Conservation (phyloP, 176 grass and related monocot genomes). For the Elymus sibiricus region DNA sequence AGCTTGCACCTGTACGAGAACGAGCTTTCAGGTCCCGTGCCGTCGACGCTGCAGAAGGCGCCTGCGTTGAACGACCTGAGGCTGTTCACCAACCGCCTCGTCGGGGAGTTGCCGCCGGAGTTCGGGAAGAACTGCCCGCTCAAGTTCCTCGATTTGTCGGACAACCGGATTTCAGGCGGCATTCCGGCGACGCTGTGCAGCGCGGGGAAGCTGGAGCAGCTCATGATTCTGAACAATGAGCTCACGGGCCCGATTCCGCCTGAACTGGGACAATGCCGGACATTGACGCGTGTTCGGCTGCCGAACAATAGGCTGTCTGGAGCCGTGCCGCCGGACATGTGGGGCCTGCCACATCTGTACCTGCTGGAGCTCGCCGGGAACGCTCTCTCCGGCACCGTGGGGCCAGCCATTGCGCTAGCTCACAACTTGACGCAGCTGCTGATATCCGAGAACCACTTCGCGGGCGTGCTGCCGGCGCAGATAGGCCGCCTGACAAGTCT, state of each 20-base stretch:
- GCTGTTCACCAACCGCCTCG: constrained; percentile 62
- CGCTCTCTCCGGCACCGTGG: constrained; percentile 50
- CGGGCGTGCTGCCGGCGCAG: constrained; percentile 52
- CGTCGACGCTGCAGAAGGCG: constrained; percentile 32
- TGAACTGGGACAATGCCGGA: constrained; percentile 55
- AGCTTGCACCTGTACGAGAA: constrained; percentile 75
- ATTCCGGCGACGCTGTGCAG: constrained; percentile 64
- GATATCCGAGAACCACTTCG: constrained; percentile 70
- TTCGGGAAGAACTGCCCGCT: constrained; percentile 60
- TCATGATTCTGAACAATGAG: constrained; percentile 65
- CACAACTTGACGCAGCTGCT: constrained; percentile 69
- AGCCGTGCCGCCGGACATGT: constrained; percentile 46
- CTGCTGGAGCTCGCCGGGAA: constrained; percentile 71
- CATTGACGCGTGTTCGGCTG: constrained; percentile 55
- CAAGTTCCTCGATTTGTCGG: constrained; percentile 54
- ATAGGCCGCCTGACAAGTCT: constrained; percentile 44
- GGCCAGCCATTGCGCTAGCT: constrained; percentile 36
- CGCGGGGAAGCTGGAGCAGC: constrained; percentile 41
- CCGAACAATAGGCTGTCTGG: constrained; percentile 64
- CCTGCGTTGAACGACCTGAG: constrained; percentile 42
- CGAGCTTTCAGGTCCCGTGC: constrained; percentile 44
- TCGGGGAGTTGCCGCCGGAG: constrained; percentile 48
- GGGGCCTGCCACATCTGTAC: constrained; percentile 63
- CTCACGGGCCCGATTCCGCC: constrained; percentile 50
- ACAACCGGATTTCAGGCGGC: constrained; percentile 53